Percentiles rank a stretch among this genome's conserved stretches.
Conservation (phyloP, 139 green algal species). For the Marvania coccoides region DNA sequence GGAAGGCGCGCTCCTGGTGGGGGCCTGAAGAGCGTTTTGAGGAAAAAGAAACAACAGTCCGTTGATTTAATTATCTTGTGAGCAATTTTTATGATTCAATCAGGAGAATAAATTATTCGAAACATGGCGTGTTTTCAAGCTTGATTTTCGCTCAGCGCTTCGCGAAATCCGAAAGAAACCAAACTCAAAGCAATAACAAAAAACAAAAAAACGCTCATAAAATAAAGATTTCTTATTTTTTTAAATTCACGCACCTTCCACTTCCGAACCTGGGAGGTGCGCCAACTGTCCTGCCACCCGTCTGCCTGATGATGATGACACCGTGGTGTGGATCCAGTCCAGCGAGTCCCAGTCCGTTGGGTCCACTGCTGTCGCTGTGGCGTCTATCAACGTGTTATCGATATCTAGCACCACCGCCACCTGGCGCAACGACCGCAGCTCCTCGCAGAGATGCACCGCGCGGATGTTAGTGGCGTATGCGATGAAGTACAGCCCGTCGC, state of each 20-base stretch:
- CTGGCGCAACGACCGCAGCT: not conserved
- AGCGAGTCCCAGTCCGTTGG: conserved; percentile 11
- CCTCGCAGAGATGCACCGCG: conserved; percentile 30
- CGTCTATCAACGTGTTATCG: conserved; percentile 36
- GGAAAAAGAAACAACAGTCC: too few relatives aligned
- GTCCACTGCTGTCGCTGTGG: not conserved
- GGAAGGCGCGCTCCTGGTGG: not conserved
- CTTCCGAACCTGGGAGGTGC: not conserved
- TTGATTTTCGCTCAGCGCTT: too few relatives aligned
- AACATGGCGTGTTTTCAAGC: too few relatives aligned
- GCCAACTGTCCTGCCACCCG: conserved; percentile 17
- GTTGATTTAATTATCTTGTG: too few relatives aligned
- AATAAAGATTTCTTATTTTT: too few relatives aligned
- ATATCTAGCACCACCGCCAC: conserved; percentile 16
- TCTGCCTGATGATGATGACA: conserved; percentile 8
- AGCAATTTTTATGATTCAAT: too few relatives aligned
- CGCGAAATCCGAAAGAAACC: too few relatives aligned
- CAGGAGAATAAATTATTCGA: too few relatives aligned
- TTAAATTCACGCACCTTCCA: too few relatives aligned
- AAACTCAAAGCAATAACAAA: too few relatives aligned
- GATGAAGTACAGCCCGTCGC: conserved; percentile 28
- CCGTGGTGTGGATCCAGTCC: conserved; percentile 15
- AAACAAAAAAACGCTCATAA: too few relatives aligned
- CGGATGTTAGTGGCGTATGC: conserved; percentile 28
- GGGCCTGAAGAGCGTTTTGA: too few relatives aligned